Evolutionary conservation across 108 stramenopile genomes (phyloP).

Genomic region (Nitzschia sp.): DNA sequence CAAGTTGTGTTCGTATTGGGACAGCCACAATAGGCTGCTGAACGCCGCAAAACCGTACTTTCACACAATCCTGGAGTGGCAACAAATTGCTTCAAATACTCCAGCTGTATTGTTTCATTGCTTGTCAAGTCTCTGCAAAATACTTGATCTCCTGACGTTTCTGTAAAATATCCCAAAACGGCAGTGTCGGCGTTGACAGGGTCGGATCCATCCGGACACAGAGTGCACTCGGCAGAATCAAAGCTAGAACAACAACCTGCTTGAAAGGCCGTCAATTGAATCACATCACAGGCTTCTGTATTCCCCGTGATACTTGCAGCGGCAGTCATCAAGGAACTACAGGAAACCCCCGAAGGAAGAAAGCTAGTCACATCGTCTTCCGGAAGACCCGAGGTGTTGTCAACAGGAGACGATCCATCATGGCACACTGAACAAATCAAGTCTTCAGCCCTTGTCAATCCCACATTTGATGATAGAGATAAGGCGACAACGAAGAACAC

Average conservation of each 20-base stretch:
- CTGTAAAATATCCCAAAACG: not conserved
- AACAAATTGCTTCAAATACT: slow-evolving; percentile 1
- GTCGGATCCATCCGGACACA: slow-evolving; percentile 3
- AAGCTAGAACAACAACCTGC: not conserved
- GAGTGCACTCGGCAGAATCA: not conserved
- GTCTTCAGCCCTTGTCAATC: too few species aligned
- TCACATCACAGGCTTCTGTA: not conserved
- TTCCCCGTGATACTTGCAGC: not conserved
- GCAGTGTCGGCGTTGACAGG: not conserved
- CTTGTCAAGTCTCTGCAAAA: not conserved
- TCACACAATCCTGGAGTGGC: slow-evolving; percentile 3
- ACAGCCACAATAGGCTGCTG: slow-evolving; percentile 13
- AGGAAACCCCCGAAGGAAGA: not conserved
- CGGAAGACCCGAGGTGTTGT: not conserved
- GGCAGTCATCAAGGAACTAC: not conserved
- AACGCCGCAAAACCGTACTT: not conserved
- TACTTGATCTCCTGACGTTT: not conserved
- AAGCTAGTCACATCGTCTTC: too few species aligned
- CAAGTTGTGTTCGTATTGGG: not conserved
- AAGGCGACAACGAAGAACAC: too few species aligned
- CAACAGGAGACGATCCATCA: not conserved
- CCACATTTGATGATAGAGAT: too few species aligned
- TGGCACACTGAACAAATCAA: not conserved
- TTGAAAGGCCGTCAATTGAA: slow-evolving; percentile 6
- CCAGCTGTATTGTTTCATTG: slow-evolving; percentile 3